Conservation (phyloP, 2,329 filamentous ascomycete species). For the Ascochyta viciae-villosae region DNA sequence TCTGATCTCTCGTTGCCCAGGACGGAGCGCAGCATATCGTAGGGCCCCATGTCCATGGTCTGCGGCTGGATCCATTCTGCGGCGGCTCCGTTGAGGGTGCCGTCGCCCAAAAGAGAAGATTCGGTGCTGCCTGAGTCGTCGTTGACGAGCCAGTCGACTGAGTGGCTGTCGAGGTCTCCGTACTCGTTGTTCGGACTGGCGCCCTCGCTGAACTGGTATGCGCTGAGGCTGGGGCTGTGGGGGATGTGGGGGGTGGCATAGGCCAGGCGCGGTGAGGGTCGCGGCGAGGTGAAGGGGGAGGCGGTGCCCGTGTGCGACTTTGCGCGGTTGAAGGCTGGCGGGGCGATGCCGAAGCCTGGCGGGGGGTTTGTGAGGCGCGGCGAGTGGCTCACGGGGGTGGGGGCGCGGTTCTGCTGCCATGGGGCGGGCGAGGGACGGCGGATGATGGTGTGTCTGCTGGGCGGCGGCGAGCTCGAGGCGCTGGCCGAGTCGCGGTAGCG, state of each 20-base stretch:
- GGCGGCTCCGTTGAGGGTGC: slow-evolving; percentile 77
- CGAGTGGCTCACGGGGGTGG: slow-evolving; percentile 82
- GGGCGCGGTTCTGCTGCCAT: slow-evolving; percentile 79
- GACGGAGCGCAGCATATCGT: slow-evolving; percentile 96
- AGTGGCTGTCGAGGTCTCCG: slow-evolving; percentile 90
- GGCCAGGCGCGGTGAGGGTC: slow-evolving; percentile 88
- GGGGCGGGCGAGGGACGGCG: slow-evolving; percentile 91
- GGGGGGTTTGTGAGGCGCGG: slow-evolving; percentile 82
- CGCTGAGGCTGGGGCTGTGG: slow-evolving; percentile 91
- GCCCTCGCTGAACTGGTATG: slow-evolving; percentile 88
- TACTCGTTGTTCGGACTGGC: slow-evolving; percentile 81
- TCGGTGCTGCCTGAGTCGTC: slow-evolving; percentile 85
- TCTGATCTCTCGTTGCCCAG: slow-evolving; percentile 87
- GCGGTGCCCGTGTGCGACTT: slow-evolving; percentile 71
- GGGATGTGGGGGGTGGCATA: slow-evolving; percentile 90
- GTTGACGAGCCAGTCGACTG: slow-evolving; percentile 93
- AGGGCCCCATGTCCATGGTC: slow-evolving; percentile 92
- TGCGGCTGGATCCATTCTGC: slow-evolving; percentile 76
- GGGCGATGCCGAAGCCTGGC: slow-evolving; percentile 76
- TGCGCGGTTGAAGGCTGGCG: slow-evolving; percentile 76
- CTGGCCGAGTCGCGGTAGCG: slow-evolving; percentile 70
- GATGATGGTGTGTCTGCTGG: slow-evolving; percentile 86
- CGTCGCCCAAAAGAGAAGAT: slow-evolving; percentile 73
- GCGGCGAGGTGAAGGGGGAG: slow-evolving; percentile 92
- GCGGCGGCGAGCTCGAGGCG: slow-evolving; percentile 77